Base-by-base conservation (phyloP, 2,329 filamentous ascomycete genomes). In the Trichocomaceae sp. region DNA sequence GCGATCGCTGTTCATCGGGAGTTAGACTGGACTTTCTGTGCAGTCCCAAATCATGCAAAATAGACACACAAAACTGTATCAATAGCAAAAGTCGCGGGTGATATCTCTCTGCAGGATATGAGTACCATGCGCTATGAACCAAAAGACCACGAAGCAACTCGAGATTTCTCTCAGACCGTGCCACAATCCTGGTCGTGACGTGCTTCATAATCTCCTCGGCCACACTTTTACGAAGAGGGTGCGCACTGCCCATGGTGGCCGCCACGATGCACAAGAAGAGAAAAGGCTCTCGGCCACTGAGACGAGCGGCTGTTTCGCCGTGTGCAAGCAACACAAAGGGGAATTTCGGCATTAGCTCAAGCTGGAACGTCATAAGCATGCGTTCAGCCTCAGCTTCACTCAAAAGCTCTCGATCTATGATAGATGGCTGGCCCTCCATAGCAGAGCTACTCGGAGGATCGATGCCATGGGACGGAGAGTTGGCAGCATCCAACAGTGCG, bases 171-270 rank as follows among this genome's bases (percentile, higher is more conserved):
- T 64, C 62, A 3, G 61, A 63, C 5, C 52, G 52, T 52, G 39
- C 55, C 33, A 64, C 58, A 41, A 63, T 15, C 17, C 61, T 58
- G 35, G 56, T n/a, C 9, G 56, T 59, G 29, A 63, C 42, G 23
- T 63, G 62, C 26, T 59, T 59, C 58, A 63, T 63, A n/a, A 63
- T 59, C 47, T 63, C 62, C 19, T 63, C 61, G 5, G 47, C 23
- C 20, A 63, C 54, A 8, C 13, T 51, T 50, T 55, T 57, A 50
- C 59, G 59, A 20, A 63, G 57, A 52, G 57, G 59, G 22, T 62
- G 61, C 17, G 52, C 23, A 58, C 58, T 62, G 45, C 60, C 54
- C 47, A 63, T 60, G 4, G 56, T 54, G 42, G 61, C 60, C 6
- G 58, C 53, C 47, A 60, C 54, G n/a, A 63, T 29, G 35, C 60